A percentile compares a stretch with the other conserved stretches of the same genome.
phyloP scores from a whole-genome alignment of 192 early-diverging fungal genomes.

The Coemansia sp. region DNA sequence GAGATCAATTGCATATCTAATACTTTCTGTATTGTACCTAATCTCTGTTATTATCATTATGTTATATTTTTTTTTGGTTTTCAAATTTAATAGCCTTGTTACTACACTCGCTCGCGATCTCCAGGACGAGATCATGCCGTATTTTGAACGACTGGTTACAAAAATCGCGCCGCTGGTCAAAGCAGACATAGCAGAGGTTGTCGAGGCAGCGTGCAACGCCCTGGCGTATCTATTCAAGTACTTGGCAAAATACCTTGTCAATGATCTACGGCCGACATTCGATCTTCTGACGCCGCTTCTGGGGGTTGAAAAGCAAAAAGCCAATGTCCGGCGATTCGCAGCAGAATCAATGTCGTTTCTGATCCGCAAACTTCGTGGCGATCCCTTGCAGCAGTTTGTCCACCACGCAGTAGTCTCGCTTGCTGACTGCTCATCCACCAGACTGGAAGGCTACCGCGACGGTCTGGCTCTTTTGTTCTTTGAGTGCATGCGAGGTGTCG shows the following conservation, averaged over 20 bases:
- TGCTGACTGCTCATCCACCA: slow-evolving; percentile 19
- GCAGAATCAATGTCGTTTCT: slow-evolving; percentile 92
- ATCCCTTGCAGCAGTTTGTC: slow-evolving; percentile 63
- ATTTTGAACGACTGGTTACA: slow-evolving; percentile 67
- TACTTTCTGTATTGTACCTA: no score
- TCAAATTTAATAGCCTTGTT: slow-evolving; percentile 57
- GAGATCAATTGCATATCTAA: no score
- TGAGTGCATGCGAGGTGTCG: slow-evolving; percentile 77
- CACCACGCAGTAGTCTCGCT: slow-evolving; percentile 59
- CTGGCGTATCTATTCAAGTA: slow-evolving; percentile 93
- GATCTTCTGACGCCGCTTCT: slow-evolving; percentile 75
- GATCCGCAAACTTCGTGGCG: slow-evolving; percentile 71
- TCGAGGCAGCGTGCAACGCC: slow-evolving; percentile 85
- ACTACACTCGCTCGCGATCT: slow-evolving; percentile 87
- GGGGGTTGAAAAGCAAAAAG: slow-evolving; percentile 64
- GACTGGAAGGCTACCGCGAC: slow-evolving; percentile 61
- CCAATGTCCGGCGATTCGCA: slow-evolving; percentile 82
- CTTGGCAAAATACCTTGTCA: slow-evolving; percentile 66
- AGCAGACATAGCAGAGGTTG: slow-evolving; percentile 64
- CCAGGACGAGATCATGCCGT: slow-evolving; percentile 85
- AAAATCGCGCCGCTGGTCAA: slow-evolving; percentile 69
- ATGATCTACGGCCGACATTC: slow-evolving; percentile 74
- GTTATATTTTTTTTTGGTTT: slow-evolving; percentile 1
- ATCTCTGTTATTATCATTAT: neutral
- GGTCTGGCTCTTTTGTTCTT: slow-evolving; percentile 80